Conservation (phyloP, 192 early-diverging fungal genomes). For the Coemansia furcata region DNA sequence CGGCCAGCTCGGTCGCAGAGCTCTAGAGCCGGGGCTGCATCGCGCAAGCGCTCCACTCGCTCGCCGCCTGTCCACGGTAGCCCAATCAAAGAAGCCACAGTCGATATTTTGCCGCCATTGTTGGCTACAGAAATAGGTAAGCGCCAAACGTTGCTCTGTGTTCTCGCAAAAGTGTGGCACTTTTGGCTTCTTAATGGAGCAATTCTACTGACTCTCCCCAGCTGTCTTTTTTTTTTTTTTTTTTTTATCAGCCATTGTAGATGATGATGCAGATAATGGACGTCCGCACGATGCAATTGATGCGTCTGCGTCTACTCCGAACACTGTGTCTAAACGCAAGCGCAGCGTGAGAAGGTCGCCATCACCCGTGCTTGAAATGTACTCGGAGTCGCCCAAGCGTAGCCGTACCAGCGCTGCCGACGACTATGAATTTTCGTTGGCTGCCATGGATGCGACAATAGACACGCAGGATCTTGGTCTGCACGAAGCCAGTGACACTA, state of each 20-base stretch:
- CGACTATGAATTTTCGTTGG: neutral
- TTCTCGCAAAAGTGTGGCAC: neutral
- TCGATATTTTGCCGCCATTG: neutral
- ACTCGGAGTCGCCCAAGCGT: neutral
- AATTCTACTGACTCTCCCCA: neutral
- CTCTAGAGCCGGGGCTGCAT: neutral
- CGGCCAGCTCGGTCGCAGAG: neutral
- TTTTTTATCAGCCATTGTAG: neutral
- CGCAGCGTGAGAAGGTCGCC: neutral
- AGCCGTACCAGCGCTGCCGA: neutral
- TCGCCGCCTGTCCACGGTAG: neutral
- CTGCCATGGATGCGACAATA: neutral
- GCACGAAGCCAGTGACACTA: neutral
- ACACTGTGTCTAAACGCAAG: constrained; percentile 11
- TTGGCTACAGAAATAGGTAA: neutral
- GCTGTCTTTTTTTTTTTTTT: neutral
- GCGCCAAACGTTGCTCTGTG: neutral
- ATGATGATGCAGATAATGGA: neutral
- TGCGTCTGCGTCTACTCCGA: neutral
- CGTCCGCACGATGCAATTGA: neutral
- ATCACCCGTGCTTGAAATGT: neutral
- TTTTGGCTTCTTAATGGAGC: no score
- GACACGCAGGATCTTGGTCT: neutral
- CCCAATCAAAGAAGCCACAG: neutral
- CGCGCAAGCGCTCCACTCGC: neutral